phyloP scores from a whole-genome alignment of 2,329 filamentous ascomycete species.

The Eurotiales sp. region DNA sequence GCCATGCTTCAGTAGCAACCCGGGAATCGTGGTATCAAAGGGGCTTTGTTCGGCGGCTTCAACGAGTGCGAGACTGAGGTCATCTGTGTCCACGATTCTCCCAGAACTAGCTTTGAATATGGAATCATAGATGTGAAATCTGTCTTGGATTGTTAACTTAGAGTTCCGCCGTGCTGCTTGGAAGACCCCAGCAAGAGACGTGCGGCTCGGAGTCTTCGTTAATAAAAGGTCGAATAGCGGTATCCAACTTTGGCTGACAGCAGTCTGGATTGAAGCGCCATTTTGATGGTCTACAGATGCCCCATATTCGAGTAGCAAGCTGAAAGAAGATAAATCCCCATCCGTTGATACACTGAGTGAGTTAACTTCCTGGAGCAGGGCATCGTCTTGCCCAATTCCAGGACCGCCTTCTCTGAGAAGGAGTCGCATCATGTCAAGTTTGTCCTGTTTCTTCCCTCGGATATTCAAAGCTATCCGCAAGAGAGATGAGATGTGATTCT shows the following conservation, averaged over 20 bases:
- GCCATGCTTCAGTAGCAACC: slow-evolving; percentile 50
- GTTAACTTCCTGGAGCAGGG: not conserved
- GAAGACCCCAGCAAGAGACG: slow-evolving; percentile 5
- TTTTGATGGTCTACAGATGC: slow-evolving; percentile 3
- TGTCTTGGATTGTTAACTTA: not conserved
- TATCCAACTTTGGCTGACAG: not conserved
- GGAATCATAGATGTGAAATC: not conserved
- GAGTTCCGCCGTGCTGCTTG: not conserved
- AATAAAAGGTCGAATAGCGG: not conserved
- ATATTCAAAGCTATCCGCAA: not conserved
- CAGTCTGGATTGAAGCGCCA: not conserved
- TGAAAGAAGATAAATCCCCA: not conserved
- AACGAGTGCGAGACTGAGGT: slow-evolving; percentile 12
- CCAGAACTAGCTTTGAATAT: slow-evolving; percentile 6
- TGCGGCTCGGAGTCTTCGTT: not conserved
- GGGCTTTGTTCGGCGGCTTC: slow-evolving; percentile 17
- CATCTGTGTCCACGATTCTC: not conserved
- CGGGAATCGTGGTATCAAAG: slow-evolving; percentile 36
- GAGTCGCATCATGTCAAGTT: slow-evolving; percentile 1
- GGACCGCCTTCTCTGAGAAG: not conserved
- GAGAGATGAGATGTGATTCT: not conserved
- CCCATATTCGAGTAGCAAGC: not conserved
- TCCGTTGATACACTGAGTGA: not conserved
- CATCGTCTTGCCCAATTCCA: slow-evolving; percentile 7
- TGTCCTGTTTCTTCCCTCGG: not conserved